phyloP scores from a whole-genome alignment of 2,329 filamentous ascomycete species.

The Ramularia collo-cygni region DNA sequence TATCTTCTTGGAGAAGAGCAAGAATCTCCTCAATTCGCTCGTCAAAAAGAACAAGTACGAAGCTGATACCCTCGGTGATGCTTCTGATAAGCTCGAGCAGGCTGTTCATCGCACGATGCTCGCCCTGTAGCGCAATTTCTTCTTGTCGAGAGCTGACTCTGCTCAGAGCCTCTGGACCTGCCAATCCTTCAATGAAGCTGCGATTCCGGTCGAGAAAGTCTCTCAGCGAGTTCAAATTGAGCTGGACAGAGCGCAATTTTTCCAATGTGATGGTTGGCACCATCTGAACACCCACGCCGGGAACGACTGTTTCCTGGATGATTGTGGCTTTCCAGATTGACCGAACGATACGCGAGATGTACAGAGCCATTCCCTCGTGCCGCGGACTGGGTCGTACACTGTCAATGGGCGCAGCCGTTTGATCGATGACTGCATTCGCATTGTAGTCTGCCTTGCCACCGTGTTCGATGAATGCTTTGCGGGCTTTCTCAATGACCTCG shows the following conservation, averaged over 20 bases:
- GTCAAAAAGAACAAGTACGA: conserved; percentile 89
- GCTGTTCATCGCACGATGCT: conserved; percentile 86
- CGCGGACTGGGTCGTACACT: conserved; percentile 81
- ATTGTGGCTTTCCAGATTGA: conserved; percentile 81
- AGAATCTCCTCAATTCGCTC: conserved; percentile 88
- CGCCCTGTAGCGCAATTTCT: conserved; percentile 84
- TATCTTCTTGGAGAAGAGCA: conserved; percentile 61
- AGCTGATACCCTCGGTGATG: conserved; percentile 94
- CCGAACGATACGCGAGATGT: conserved; percentile 79
- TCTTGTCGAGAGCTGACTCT: conserved; percentile 76
- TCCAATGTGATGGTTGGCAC: conserved; percentile 57
- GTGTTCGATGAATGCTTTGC: conserved; percentile 83
- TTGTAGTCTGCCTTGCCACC: conserved; percentile 81
- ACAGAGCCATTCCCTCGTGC: conserved; percentile 80
- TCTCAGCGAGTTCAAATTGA: conserved; percentile 69
- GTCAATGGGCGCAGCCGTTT: conserved; percentile 62
- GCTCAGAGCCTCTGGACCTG: conserved; percentile 80
- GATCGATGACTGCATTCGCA: conserved; percentile 62
- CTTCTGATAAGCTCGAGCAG: conserved; percentile 78
- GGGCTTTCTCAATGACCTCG: conserved; percentile 75
- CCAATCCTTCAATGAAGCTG: conserved; percentile 84
- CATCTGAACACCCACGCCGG: conserved; percentile 55
- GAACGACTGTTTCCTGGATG: conserved; percentile 49
- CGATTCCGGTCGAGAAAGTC: conserved; percentile 84
- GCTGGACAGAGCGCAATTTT: conserved; percentile 72